phyloP scores from a whole-genome alignment of 768 basidiomycete species.

The Bullera alba region DNA sequence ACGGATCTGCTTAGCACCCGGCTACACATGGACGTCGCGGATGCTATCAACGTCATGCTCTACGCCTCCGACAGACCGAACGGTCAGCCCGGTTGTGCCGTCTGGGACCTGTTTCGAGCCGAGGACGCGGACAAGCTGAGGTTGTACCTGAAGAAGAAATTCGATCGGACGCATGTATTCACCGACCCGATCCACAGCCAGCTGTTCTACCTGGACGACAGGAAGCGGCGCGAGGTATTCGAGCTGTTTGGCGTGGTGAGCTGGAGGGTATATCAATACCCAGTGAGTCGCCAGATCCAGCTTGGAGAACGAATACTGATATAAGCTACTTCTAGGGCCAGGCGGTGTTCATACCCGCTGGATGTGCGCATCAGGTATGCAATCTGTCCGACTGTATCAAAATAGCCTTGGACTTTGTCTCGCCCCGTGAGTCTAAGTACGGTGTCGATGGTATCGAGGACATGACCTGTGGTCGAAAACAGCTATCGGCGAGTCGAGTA shows the following conservation, averaged over 20 bases:
- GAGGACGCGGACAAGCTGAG: constrained; percentile 75
- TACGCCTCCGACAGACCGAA: constrained; percentile 60
- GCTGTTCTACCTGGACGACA: constrained; percentile 71
- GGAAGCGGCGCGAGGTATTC: constrained; percentile 61
- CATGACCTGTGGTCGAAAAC: neutral
- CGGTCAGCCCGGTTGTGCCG: constrained; percentile 62
- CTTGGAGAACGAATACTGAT: neutral
- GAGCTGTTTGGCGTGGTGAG: constrained; percentile 65
- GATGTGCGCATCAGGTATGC: constrained; percentile 59
- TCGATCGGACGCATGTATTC: constrained; percentile 35
- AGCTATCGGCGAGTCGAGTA: neutral
- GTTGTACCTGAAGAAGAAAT: constrained; percentile 62
- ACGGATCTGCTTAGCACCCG: constrained; percentile 51
- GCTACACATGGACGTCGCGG: constrained; percentile 87
- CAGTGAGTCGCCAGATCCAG: constrained; percentile 48
- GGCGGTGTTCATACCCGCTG: constrained; percentile 91
- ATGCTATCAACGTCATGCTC: constrained; percentile 87
- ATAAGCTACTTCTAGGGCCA: constrained; percentile 51
- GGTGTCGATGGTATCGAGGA: neutral
- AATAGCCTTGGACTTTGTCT: constrained; percentile 90
- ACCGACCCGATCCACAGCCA: constrained; percentile 87
- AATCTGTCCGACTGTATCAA: constrained; percentile 94
- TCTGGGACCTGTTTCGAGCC: constrained; percentile 83
- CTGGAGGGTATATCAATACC: constrained; percentile 78
- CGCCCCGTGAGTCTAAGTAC: constrained; percentile 51